Conservation (phyloP, 2,329 filamentous ascomycete genomes). For the Zymoseptoria brevis region DNA sequence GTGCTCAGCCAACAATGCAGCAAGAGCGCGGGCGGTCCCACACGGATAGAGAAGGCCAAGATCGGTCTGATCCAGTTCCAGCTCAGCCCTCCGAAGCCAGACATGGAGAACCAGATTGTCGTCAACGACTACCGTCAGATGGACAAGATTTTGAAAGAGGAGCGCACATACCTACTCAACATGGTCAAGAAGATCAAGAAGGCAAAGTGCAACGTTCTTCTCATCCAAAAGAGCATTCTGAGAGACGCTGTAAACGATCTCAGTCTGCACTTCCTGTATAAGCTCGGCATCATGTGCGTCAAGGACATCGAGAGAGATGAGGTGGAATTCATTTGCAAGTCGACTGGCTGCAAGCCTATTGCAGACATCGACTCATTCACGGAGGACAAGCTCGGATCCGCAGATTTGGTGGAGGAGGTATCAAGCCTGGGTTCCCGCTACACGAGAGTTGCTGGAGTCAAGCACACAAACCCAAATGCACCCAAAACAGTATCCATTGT, state of each 20-base stretch:
- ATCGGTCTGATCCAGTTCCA: slow-evolving; percentile 99
- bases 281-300: slow-evolving; percentile 88
- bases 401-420: slow-evolving; percentile 88
- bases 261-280: slow-evolving; percentile 92
- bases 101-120: slow-evolving; percentile 99
- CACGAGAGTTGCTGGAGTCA: slow-evolving; percentile 91
- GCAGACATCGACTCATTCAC: slow-evolving; percentile 98
- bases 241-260: slow-evolving; percentile 97
- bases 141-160: slow-evolving; percentile 99
- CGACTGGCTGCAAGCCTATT: slow-evolving; percentile 96
- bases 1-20: slow-evolving; percentile 88
- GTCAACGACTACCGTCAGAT: slow-evolving; percentile 99
- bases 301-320: slow-evolving; percentile 99
- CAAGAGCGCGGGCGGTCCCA: slow-evolving; percentile 85
- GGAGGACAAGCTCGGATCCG: slow-evolving; percentile 92
- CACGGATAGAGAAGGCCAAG: slow-evolving; percentile 91
- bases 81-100: slow-evolving; percentile 93
- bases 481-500: slow-evolving; percentile 88
- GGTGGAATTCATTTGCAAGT: slow-evolving; percentile 99
- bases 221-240: slow-evolving; percentile 98
- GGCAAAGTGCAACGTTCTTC: slow-evolving; percentile 96
- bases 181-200: slow-evolving; percentile 99
- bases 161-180: slow-evolving; percentile 94
- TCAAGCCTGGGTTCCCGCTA: slow-evolving; percentile 81
- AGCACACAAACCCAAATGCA: slow-evolving; percentile 50